Conservation (phyloP, 257 asterid species). For the Nicotiana attenuata region DNA sequence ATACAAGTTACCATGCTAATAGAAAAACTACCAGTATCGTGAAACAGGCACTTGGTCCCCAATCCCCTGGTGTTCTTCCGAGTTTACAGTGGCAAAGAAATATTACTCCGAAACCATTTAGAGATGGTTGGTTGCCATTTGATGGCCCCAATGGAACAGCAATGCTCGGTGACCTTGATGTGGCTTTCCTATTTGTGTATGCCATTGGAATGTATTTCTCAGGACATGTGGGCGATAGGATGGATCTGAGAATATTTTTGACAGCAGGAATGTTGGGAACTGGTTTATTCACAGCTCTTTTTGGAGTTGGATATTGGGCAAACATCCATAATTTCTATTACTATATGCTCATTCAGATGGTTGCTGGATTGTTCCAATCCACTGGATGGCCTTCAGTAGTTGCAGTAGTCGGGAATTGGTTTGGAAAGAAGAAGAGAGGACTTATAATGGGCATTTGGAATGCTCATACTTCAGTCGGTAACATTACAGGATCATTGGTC, state of each 20-base stretch:
- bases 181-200: constrained; percentile 79
- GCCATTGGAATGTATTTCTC: constrained; percentile 88
- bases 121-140: constrained; percentile 87
- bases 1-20: constrained; percentile 74
- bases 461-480: constrained; percentile 94
- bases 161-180: constrained; percentile 90
- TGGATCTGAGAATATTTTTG: constrained; percentile 70
- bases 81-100: constrained; percentile 39
- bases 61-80: constrained; percentile 38
- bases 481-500: constrained; percentile 73
- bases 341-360: constrained; percentile 70
- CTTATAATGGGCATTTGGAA: constrained; percentile 99
- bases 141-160: constrained; percentile 64
- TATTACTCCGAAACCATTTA: constrained; percentile 30
- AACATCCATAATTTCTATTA: constrained; percentile 65
- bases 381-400: constrained; percentile 99
- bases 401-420: constrained; percentile 95
- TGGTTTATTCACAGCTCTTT: constrained; percentile 78
- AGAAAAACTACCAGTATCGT: constrained; percentile 90
- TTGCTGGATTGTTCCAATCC: constrained; percentile 91
- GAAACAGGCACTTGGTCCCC: constrained; percentile 93
- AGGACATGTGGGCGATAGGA: constrained; percentile 85
- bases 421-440: constrained; percentile 92
- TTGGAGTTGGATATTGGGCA: constrained; percentile 86
- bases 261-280: constrained; percentile 94